These are phyloP conservation scores for Dictyophora rubrovolvata DNA, from an alignment of 768 basidiomycete genomes.

Conservation along the genomic window DNA sequence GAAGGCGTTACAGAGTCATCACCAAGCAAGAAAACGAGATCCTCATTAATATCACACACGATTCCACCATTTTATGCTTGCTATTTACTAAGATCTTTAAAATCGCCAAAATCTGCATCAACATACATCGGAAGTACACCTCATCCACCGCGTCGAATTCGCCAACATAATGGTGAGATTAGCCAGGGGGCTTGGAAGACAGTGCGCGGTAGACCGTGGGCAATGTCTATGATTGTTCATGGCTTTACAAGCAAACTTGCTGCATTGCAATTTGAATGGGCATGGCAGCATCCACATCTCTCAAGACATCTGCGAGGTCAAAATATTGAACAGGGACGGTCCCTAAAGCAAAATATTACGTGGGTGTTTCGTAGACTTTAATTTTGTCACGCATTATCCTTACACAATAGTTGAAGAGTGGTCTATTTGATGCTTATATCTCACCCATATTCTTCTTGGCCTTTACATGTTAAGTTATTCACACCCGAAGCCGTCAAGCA, in stretches of 20 bases:
- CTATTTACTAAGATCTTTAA: conserved; percentile 65
- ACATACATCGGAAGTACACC: conserved; percentile 75
- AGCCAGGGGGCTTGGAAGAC: conserved; percentile 65
- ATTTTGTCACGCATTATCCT: background rate
- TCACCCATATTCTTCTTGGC: conserved; percentile 64
- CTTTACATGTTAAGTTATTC: conserved; percentile 68
- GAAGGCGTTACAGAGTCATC: background rate
- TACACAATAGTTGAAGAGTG: conserved; percentile 30
- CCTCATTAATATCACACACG: conserved; percentile 26
- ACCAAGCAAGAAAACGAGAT: conserved; percentile 10
- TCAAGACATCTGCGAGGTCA: conserved; percentile 2
- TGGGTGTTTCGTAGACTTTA: conserved; percentile 20
- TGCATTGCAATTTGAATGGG: conserved; percentile 76
- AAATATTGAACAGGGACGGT: conserved; percentile 13
- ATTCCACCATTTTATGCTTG: conserved; percentile 73
- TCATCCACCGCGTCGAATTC: conserved; percentile 52
- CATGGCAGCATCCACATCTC: conserved; percentile 58
- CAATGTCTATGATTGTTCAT: conserved; percentile 79
- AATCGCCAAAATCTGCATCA: conserved; percentile 38
- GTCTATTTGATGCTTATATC: conserved; percentile 51
- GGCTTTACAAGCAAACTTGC: conserved; percentile 74
- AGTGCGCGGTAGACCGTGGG: conserved; percentile 52
- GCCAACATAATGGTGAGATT: conserved; percentile 77
- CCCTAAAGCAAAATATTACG: conserved; percentile 38
- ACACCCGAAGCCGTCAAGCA: conserved; percentile 45